Evolutionary conservation across 1,139 yeast species (phyloP), one percentile per base, ranked within the genome.

Genomic region (Debaryomycetaceae sp.): DNA sequence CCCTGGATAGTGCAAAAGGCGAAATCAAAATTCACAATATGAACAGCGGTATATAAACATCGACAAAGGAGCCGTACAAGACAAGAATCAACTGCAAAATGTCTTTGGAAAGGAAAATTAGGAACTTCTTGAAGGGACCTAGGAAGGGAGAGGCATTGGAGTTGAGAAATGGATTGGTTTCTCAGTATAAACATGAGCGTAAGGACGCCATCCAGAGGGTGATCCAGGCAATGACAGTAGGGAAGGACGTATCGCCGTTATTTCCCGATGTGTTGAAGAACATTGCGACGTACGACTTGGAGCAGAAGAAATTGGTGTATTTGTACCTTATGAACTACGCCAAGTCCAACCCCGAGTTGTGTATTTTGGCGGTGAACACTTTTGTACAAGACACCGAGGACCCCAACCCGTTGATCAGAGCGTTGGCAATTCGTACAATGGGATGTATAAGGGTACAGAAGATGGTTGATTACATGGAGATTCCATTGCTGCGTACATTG

Each of bases 211-310:
- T 94, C 51, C 96, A 91, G 64, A 75, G 96, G 43, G 96, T 95
- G 17, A 94, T 94, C 56, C 95, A 94, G 43, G 98, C 97, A 45
- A 94, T 94, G 99, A 94, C 98, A 0, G 79, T 91, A 26, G 98
- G 98, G n/a, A 94, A 94, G 59, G 98, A 94, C 63, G 98, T 94
- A 22, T 87, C 96, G 9, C 81, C 95, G 1, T 73, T 94, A 45
- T 94, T 94, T 53, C 98, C 99, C 1, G 98, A 94, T 60, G 95
- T 94, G 28, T 70, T 94, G 61, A 94, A 94, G 67, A 94, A 94
- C 63, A 86, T 94, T 51, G 98, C 98, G 45, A 94, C 98, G 4
- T 94, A 87, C 56, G 99, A 94, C 62, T 72, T 94, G 49, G 97
- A 94, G 52, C 98, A 92, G 65, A 94, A 94, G 76, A 94, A 94